These are phyloP conservation scores for Dicorynia guianensis DNA, from an alignment of 306 rosid species.

Conservation along the genomic window DNA sequence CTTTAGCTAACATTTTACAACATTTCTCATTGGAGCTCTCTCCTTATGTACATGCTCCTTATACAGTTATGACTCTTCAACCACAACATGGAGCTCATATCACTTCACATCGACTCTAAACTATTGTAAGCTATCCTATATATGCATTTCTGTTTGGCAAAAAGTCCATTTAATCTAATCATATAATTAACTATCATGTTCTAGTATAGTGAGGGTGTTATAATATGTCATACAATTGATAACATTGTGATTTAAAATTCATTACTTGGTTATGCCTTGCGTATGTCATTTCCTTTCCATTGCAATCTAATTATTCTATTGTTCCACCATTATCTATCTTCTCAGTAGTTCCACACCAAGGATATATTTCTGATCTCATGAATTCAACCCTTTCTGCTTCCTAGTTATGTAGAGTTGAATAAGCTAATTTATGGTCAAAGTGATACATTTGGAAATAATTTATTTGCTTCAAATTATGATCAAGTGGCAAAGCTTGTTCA, in stretches of 20 bases:
- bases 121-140: background rate
- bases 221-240: background rate
- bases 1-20: constrained; percentile 52
- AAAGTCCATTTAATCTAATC: constrained; percentile 23
- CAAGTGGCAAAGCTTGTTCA: background rate
- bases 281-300: background rate
- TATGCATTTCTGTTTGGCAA: background rate
- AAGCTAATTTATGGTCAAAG: background rate
- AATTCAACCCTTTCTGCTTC: background rate
- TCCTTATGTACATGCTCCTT: constrained; percentile 61
- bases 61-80: constrained; percentile 55
- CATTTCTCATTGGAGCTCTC: constrained; percentile 57
- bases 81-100: constrained; percentile 68
- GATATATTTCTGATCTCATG: background rate
- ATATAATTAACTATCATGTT: background rate
- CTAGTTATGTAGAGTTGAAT: background rate
- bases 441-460: background rate
- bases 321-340: background rate
- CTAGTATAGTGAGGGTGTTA: background rate
- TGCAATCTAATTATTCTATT: background rate
- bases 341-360: background rate
- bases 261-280: background rate
- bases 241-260: background rate
- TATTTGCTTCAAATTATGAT: background rate
- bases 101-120: constrained; percentile 40